Evolutionary conservation across 495 filamentous ascomycete species (phyloP).

Genomic region (Talaromyces wortmannii): DNA sequence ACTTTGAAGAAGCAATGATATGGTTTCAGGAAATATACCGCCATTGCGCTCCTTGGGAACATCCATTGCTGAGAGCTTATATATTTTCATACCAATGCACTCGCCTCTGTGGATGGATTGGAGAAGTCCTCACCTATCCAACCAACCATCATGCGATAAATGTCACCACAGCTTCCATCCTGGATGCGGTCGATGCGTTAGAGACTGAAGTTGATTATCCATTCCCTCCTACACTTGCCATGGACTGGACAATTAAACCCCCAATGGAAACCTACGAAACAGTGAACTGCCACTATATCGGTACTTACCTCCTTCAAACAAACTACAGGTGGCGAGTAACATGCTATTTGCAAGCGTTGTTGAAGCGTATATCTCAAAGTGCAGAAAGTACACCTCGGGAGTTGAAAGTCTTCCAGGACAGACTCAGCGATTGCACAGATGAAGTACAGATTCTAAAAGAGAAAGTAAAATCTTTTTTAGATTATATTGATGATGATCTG

Average conservation of each 20-base stretch:
- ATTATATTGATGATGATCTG: not conserved
- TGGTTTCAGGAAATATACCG: conserved; percentile 5
- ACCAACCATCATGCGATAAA: not conserved
- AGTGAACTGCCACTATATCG: not conserved
- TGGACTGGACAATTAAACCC: not conserved
- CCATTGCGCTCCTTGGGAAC: conserved; percentile 2
- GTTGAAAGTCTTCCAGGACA: not conserved
- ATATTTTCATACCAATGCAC: conserved; percentile 8
- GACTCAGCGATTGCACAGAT: not conserved
- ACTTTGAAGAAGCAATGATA: conserved; percentile 2
- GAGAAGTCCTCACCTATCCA: not conserved
- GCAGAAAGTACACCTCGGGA: not conserved
- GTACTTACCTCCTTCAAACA: not conserved
- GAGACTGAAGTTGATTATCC: not conserved
- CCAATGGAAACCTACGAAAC: not conserved
- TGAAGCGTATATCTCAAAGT: not conserved
- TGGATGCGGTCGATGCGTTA: not conserved
- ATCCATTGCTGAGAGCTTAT: conserved; percentile 5
- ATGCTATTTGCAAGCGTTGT: not conserved
- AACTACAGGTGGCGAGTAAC: not conserved
- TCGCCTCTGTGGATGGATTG: conserved; percentile 2
- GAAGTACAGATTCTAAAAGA: not conserved
- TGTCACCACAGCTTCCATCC: not conserved
- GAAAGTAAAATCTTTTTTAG: not conserved
- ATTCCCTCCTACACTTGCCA: not conserved